Percentiles rank a stretch among this genome's conserved stretches.
Conservation (phyloP, 2,329 filamentous ascomycete species). For the Phialophora expanda region DNA sequence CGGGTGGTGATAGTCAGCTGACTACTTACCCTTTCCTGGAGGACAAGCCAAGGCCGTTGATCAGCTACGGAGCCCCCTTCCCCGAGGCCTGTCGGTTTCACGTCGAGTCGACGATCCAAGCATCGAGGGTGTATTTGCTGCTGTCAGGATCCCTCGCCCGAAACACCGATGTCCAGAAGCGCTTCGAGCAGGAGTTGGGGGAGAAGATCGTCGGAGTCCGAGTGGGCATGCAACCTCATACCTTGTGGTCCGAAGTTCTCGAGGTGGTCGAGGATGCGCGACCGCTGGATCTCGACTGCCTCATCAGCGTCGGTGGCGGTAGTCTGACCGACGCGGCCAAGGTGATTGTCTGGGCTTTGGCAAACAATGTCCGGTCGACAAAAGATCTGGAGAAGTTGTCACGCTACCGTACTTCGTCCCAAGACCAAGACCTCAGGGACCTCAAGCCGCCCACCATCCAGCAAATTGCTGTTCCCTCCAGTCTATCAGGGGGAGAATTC, state of each 20-base stretch:
- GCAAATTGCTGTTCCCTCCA: conserved; percentile 49
- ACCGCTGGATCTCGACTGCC: conserved; percentile 66
- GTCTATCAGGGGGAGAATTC: conserved; percentile 52
- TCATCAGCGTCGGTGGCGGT: conserved; percentile 53
- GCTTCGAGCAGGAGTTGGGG: neutral
- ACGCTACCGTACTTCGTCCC: neutral
- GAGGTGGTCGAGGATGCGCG: conserved; percentile 5
- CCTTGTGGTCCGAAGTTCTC: conserved; percentile 7
- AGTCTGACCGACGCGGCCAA: conserved; percentile 62
- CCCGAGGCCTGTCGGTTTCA: conserved; percentile 5
- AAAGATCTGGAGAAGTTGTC: conserved; percentile 1
- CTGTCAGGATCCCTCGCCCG: neutral
- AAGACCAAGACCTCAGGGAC: neutral
- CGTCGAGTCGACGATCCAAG: conserved; percentile 1
- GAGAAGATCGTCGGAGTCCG: conserved; percentile 1
- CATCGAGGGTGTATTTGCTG: conserved; percentile 1
- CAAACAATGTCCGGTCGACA: conserved; percentile 48
- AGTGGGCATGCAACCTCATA: conserved; percentile 8
- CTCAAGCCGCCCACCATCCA: conserved; percentile 3
- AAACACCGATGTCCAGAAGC: neutral
- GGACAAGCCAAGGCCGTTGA: neutral
- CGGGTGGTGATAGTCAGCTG: neutral
- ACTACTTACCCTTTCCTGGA: neutral
- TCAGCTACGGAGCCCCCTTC: neutral
- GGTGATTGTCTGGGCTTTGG: conserved; percentile 55